Percentiles rank a stretch among this genome's conserved stretches.
Conservation (phyloP, 345 rosid genomes). For the Murraya koenigii region DNA sequence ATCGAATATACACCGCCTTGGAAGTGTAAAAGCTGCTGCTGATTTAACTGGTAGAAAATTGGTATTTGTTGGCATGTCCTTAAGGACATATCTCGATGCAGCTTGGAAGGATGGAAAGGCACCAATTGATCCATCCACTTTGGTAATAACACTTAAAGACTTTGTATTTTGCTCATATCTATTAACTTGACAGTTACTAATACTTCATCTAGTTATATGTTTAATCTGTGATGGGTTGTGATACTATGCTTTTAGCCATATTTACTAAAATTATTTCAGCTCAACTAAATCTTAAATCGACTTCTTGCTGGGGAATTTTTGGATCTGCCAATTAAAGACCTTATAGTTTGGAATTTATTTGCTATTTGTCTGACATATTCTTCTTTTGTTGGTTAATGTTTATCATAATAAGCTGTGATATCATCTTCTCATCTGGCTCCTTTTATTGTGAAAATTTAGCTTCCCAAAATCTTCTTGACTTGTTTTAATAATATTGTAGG, state of each 20-base stretch:
- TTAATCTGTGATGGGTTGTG: not conserved
- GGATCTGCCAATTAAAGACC: not conserved
- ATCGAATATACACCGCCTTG: constrained; percentile 92
- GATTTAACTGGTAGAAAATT: constrained; percentile 86
- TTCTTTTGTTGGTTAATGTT: not conserved
- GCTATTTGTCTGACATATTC: constrained; percentile 3
- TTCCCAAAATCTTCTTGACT: constrained; percentile 8
- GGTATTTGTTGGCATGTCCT: constrained; percentile 98
- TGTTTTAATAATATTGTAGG: constrained; percentile 33
- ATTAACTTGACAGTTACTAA: not conserved
- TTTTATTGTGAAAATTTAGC: constrained; percentile 7
- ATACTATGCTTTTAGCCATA: not conserved
- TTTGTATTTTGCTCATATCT: constrained; percentile 2
- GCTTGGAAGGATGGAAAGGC: constrained; percentile 99
- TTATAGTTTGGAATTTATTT: not conserved
- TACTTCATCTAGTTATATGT: not conserved
- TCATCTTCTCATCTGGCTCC: not conserved
- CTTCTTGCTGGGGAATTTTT: not conserved
- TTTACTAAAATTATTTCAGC: not conserved
- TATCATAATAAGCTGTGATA: not conserved
- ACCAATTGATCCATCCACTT: constrained; percentile 88
- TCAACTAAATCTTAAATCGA: not conserved
- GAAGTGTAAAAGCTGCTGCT: constrained; percentile 98
- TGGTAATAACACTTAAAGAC: constrained; percentile 44
- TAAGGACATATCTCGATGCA: constrained; percentile 92